Evolutionary conservation across 495 filamentous ascomycete species (phyloP).

Genomic region (Lindgomyces ingoldianus): DNA sequence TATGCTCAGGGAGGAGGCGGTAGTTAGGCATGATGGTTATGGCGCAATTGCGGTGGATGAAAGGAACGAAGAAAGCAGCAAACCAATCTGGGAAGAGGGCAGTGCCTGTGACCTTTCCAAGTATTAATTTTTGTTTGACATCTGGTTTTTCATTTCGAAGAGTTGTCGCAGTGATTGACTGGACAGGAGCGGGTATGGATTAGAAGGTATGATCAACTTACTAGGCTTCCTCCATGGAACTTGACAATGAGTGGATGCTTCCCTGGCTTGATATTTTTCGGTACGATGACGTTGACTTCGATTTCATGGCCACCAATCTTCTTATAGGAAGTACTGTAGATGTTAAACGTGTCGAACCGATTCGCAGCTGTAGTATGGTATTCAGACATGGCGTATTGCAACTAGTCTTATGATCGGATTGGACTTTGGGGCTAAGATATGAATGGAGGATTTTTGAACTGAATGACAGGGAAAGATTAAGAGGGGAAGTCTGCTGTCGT

Average conservation of each 20-base stretch:
- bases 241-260: slow-evolving; percentile 31
- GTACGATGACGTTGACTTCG: slow-evolving; percentile 26
- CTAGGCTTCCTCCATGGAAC: slow-evolving; percentile 35
- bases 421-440: no score
- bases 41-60: slow-evolving; percentile 36
- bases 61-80: slow-evolving; percentile 19
- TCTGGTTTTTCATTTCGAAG: no score
- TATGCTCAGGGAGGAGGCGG: slow-evolving; percentile 55
- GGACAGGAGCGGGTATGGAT: not conserved
- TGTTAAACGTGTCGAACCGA: slow-evolving; percentile 31
- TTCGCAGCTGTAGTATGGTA: slow-evolving; percentile 17
- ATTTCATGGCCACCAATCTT: slow-evolving; percentile 28
- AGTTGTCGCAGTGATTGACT: not conserved
- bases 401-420: not conserved
- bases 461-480: no score
- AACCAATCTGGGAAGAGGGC: slow-evolving; percentile 29
- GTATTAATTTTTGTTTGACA: not conserved
- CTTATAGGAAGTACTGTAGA: slow-evolving; percentile 30
- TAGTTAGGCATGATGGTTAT: slow-evolving; percentile 53
- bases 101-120: not conserved
- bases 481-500: no score
- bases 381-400: not conserved
- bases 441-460: not conserved
- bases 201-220: slow-evolving; percentile 4
- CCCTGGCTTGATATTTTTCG: slow-evolving; percentile 30